Base-by-base conservation (phyloP, 2,329 filamentous ascomycete genomes). In the Colletotrichum sp. region DNA sequence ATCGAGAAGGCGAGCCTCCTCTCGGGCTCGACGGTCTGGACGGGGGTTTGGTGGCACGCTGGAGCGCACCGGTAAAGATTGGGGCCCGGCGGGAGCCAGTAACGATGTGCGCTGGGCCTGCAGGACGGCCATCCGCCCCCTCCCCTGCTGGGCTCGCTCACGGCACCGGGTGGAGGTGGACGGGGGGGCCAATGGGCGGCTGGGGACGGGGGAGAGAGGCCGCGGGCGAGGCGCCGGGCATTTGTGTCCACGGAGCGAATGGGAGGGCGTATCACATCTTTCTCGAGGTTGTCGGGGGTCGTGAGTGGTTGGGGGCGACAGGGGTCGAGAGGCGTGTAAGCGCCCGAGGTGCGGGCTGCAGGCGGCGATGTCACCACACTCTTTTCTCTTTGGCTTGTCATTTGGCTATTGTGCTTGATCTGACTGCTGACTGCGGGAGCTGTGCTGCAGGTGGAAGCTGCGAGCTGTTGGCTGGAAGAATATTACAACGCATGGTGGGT, bases 191-290 rank as follows among this genome's bases (percentile, higher is more conserved):
- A 73, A 73, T 73, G 71, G 15, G 21, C n/a, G 68, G n/a, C 34
- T 57, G 43, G 43, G 21, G 68, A 57, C 68, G 55, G n/a, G 64
- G 57, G 73, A 66, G 73, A 75, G 66, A 47, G 43, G 71, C 62
- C 68, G 55, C n/a, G 64, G 57, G 75, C 70, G 73, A 75, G 66
- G 63, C 75, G 75, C 75, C 73, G 66, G 59, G 24, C 66, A 67
- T 66, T 29, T 11, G 27, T 29, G 29, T 16, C 9, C 15, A 38
- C 16, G 24, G 27, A 27, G 66, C 71, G 67, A 73, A 73, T 73
- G 68, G 18, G 55, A 58, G 5, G 57, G 11, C 27, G 21, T 18
- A 73, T 73, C 71, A 73, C 71, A 43, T 31, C 31, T 57, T 5
- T 55, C 59, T 61, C 18, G 33, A 31, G 62, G 66, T 57, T 55